phyloP scores from a whole-genome alignment of 177 flowering plant genomes.

The Vitis hybrid region DNA sequence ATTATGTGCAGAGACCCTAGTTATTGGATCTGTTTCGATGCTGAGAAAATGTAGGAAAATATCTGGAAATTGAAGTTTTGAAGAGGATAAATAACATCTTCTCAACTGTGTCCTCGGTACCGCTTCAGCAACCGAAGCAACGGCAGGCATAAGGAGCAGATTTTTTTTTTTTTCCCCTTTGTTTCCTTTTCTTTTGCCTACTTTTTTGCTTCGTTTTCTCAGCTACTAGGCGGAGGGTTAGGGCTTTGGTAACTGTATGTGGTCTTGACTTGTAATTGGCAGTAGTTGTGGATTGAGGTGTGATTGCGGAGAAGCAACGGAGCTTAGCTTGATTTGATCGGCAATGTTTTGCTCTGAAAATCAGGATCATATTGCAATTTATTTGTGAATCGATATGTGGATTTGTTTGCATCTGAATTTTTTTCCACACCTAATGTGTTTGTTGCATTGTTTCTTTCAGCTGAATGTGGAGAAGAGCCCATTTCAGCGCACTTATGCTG shows the following conservation, averaged over 20 bases:
- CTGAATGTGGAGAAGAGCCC: slow-evolving; percentile 94
- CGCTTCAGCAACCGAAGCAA: neutral
- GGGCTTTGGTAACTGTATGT: neutral
- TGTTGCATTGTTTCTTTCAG: slow-evolving; percentile 41
- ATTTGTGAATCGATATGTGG: no score
- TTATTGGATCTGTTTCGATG: no score
- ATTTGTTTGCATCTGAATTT: no score
- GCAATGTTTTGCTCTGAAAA: neutral
- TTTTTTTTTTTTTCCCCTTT: neutral
- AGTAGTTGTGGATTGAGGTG: neutral
- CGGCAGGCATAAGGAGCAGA: neutral
- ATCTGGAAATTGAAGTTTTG: no score
- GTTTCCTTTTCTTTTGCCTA: no score
- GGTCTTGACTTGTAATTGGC: neutral
- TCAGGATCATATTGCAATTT: no score
- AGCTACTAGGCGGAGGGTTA: neutral
- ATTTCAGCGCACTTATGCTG: slow-evolving; percentile 91
- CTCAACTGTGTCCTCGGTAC: no score
- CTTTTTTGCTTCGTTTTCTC: no score
- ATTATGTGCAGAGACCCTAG: no score
- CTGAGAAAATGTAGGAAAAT: no score
- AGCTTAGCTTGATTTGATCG: neutral
- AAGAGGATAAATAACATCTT: no score
- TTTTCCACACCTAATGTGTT: slow-evolving; percentile 6
- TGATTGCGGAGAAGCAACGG: neutral